These are phyloP conservation scores for Malassezia nana DNA, from an alignment of 1,284 basidiomycete genomes.

Conservation along the genomic window DNA sequence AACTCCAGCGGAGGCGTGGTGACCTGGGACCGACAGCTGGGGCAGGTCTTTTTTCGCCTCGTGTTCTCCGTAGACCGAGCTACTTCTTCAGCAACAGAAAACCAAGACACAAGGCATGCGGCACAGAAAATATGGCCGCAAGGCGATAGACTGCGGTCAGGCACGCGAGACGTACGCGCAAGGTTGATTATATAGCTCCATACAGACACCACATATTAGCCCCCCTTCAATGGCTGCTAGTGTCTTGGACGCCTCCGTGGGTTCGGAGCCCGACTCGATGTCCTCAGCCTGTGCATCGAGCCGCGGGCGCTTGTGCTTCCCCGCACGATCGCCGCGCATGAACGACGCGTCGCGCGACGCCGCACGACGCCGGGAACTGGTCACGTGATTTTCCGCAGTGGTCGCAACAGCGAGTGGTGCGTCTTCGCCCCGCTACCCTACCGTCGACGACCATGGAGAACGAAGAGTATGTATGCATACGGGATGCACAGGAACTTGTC, in stretches of 20 bases:
- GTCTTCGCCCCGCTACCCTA: background rate
- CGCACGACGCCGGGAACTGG: background rate
- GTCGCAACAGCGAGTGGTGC: background rate
- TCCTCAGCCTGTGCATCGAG: background rate
- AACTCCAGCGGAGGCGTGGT: slow-evolving; percentile 34
- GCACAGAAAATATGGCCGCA: slow-evolving; percentile 45
- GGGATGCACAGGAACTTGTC: background rate
- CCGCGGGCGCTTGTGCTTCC: slow-evolving; percentile 6
- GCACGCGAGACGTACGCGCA: slow-evolving; percentile 10
- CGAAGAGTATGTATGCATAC: slow-evolving; percentile 39
- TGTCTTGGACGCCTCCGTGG: background rate
- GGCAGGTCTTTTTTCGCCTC: slow-evolving; percentile 38
- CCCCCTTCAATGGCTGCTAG: background rate
- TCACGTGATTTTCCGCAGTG: slow-evolving; percentile 15
- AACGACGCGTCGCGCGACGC: background rate
- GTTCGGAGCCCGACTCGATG: background rate
- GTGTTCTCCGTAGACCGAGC: slow-evolving; percentile 18
- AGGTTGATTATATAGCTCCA: slow-evolving; percentile 13
- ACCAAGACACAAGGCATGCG: slow-evolving; percentile 38
- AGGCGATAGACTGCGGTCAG: slow-evolving; percentile 25
- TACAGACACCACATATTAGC: slow-evolving; percentile 12
- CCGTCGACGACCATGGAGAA: slow-evolving; percentile 39
- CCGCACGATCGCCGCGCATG: background rate
- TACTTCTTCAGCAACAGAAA: slow-evolving; percentile 26
- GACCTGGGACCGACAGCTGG: slow-evolving; percentile 36